phyloP scores from a whole-genome alignment of 1,284 basidiomycete species.

The Ganoderma multipileum region DNA sequence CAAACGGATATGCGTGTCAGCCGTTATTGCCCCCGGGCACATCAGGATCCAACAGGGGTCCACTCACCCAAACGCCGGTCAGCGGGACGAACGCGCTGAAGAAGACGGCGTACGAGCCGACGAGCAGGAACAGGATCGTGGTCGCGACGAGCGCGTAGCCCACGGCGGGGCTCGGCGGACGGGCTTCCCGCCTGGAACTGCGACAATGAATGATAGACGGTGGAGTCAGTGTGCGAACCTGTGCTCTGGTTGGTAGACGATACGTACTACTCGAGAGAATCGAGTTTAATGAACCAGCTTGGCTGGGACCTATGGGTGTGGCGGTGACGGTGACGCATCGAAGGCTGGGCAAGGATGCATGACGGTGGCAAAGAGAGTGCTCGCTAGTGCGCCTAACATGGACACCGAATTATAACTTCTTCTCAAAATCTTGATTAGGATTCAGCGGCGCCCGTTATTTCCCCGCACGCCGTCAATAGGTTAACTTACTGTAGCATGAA shows the following conservation, averaged over 20 bases:
- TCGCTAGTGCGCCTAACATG: not conserved
- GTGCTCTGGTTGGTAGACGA: not conserved
- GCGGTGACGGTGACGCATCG: constrained; percentile 28
- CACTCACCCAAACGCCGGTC: constrained; percentile 57
- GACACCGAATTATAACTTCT: not conserved
- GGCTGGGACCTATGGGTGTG: constrained; percentile 27
- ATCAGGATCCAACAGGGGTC: not conserved
- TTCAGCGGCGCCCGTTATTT: not conserved
- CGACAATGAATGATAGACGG: not conserved
- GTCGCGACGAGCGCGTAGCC: constrained; percentile 58
- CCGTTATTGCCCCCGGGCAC: not conserved
- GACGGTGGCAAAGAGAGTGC: not conserved
- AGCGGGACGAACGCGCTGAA: constrained; percentile 68
- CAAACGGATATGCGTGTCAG: not conserved
- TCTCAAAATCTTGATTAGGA: not conserved
- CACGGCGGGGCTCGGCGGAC: constrained; percentile 34
- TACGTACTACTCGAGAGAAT: constrained; percentile 21
- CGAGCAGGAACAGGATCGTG: constrained; percentile 58
- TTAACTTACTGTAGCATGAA: not conserved
- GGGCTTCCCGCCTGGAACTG: constrained; percentile 11
- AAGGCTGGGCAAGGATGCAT: constrained; percentile 17
- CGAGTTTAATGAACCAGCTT: constrained; percentile 25
- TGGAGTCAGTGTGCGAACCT: not conserved
- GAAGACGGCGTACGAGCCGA: constrained; percentile 69
- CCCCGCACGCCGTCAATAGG: not conserved